Conservation (phyloP, 2,329 filamentous ascomycete species). For the Colletotrichum scovillei region DNA sequence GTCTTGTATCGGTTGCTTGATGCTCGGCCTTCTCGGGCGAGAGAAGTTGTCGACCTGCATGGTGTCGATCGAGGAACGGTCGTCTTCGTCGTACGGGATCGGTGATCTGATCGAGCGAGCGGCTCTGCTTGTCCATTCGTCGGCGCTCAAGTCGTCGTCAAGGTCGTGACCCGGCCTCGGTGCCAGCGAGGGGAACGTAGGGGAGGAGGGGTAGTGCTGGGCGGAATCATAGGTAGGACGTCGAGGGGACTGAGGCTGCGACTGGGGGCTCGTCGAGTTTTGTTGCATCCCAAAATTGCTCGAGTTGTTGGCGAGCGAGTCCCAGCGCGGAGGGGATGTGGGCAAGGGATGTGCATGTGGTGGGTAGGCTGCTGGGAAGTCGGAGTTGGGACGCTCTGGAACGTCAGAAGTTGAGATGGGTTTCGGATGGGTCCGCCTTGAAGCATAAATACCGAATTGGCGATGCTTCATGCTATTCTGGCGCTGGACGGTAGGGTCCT, state of each 20-base stretch:
- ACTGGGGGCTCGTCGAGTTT: conserved; percentile 14
- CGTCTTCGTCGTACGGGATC: conserved; percentile 39
- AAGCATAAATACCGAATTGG: conserved; percentile 37
- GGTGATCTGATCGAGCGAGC: conserved; percentile 36
- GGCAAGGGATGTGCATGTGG: conserved; percentile 48
- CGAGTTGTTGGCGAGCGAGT: conserved; percentile 48
- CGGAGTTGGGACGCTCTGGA: conserved; percentile 30
- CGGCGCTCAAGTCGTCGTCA: conserved; percentile 35
- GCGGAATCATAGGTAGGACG: conserved; percentile 40
- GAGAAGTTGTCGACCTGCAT: conserved; percentile 66
- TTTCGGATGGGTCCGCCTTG: conserved; percentile 34
- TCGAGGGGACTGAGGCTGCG: conserved; percentile 37
- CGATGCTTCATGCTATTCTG: conserved; percentile 35
- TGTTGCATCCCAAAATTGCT: conserved; percentile 35
- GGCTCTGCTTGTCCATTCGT: conserved; percentile 37
- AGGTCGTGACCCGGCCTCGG: conserved; percentile 28
- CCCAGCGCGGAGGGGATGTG: conserved; percentile 56
- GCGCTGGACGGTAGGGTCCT: conserved; percentile 30
- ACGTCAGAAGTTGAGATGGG: conserved; percentile 34
- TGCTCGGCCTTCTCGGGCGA: conserved; percentile 66
- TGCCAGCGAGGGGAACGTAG: conserved; percentile 42
- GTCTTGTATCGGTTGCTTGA: conserved; percentile 55
- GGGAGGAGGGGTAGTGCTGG: conserved; percentile 46
- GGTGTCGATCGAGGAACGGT: conserved; percentile 36
- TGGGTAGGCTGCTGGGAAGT: conserved; percentile 36